These are phyloP conservation scores for Noccaea bulbosa DNA, from an alignment of 345 rosid species.

Conservation along the genomic window DNA sequence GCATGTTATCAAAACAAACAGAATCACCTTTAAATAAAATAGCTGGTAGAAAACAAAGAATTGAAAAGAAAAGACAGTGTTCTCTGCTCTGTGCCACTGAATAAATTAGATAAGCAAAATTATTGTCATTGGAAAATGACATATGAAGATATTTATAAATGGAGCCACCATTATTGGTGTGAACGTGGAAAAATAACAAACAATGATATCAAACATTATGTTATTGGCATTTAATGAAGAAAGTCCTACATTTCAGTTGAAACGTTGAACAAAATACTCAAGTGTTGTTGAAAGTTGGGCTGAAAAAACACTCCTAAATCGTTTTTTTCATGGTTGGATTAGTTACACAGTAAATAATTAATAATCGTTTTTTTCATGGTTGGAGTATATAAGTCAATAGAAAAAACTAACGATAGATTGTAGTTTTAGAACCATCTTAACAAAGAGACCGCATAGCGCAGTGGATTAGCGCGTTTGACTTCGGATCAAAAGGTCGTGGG, in stretches of 20 bases:
- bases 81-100: not conserved
- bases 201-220: not conserved
- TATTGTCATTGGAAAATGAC: slow-evolving; percentile 30
- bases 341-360: too few relatives aligned
- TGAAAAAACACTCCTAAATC: not conserved
- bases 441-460: slow-evolving; percentile 78
- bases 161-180: slow-evolving; percentile 38
- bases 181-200: slow-evolving; percentile 29
- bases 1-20: slow-evolving; percentile 18
- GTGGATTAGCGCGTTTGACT: slow-evolving; percentile 98
- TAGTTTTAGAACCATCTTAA: not conserved
- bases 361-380: slow-evolving; percentile 3
- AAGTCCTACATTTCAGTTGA: not conserved
- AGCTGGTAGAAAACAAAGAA: not conserved
- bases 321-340: not conserved
- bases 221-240: not conserved
- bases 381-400: too few relatives aligned
- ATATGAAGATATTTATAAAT: slow-evolving; percentile 23
- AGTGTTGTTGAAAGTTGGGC: not conserved
- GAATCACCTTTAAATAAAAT: not conserved
- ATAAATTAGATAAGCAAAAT: not conserved
- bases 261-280: not conserved
- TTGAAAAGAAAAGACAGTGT: slow-evolving; percentile 1
- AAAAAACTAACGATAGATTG: too few relatives aligned
- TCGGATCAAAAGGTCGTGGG: slow-evolving; percentile 90